These are phyloP conservation scores for Amaranthus hypochondriacus DNA, from an alignment of 148 eudicot genomes.

Conservation along the genomic window DNA sequence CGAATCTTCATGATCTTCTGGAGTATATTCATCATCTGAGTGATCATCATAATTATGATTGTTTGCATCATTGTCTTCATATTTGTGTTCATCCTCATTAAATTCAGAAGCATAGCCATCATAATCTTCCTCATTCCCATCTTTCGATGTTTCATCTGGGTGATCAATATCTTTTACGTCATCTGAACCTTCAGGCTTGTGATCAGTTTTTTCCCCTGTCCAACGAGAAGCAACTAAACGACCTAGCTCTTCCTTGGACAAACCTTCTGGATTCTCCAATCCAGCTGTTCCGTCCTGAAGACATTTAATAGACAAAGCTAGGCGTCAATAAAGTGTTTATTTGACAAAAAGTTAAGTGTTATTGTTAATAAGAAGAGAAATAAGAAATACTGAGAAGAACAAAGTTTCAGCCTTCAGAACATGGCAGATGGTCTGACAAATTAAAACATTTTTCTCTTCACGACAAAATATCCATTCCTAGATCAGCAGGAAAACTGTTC, in stretches of 20 bases:
- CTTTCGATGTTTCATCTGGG: conserved; percentile 42
- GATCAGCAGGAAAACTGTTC: too few species aligned
- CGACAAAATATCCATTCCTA: neutral
- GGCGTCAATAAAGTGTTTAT: conserved; percentile 2
- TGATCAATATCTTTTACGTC: conserved; percentile 29
- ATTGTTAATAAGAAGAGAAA: neutral
- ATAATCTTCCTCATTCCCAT: conserved; percentile 56
- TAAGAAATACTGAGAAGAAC: neutral
- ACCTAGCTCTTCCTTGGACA: conserved; percentile 91
- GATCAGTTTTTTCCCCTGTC: conserved; percentile 67
- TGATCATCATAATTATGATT: conserved; percentile 45
- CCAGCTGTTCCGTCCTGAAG: conserved; percentile 40
- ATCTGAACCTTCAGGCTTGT: conserved; percentile 40
- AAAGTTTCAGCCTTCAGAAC: neutral
- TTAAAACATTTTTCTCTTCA: neutral
- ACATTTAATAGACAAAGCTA: conserved; percentile 11
- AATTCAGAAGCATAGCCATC: conserved; percentile 66
- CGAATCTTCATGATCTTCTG: conserved; percentile 53
- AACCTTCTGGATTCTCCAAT: conserved; percentile 49
- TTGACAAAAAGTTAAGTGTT: neutral
- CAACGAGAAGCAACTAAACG: conserved; percentile 94
- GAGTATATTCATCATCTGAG: conserved; percentile 37
- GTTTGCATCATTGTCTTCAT: conserved; percentile 54
- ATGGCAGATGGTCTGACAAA: neutral
- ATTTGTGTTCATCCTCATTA: conserved; percentile 55